phyloP scores from a whole-genome alignment of 2,329 filamentous ascomycete genomes.

The Coleophoma eucalyptorum region DNA sequence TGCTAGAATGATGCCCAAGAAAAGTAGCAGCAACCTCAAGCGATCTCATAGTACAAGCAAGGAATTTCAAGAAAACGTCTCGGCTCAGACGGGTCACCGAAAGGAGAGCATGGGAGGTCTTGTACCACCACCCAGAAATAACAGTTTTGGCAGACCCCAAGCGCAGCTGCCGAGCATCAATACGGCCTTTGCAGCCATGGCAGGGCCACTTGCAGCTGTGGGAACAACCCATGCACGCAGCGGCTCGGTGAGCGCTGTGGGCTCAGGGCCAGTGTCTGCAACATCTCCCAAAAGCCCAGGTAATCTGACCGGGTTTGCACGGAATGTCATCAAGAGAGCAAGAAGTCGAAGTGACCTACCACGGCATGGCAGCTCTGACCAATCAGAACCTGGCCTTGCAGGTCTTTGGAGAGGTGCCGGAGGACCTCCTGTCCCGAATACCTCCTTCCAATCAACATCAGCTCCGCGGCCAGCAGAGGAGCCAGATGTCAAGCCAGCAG shows the following conservation, averaged over 20 bases:
- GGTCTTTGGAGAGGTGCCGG: constrained; percentile 53
- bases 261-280: constrained; percentile 51
- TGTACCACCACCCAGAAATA: constrained; percentile 45
- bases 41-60: constrained; percentile 20
- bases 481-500: constrained; percentile 14
- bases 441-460: constrained; percentile 34
- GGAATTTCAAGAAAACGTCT: constrained; percentile 21
- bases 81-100: constrained; percentile 13
- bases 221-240: constrained; percentile 51
- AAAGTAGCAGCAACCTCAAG: constrained; percentile 27
- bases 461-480: constrained; percentile 29
- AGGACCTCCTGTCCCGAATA: constrained; percentile 52
- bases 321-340: constrained; percentile 41
- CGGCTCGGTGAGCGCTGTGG: constrained; percentile 53
- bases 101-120: constrained; percentile 33
- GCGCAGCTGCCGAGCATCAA: constrained; percentile 48
- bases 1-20: constrained; percentile 31
- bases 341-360: constrained; percentile 55
- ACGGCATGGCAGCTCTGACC: constrained; percentile 24
- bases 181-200: constrained; percentile 53
- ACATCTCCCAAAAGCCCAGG: constrained; percentile 44
- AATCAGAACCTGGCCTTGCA: constrained; percentile 36
- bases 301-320: constrained; percentile 29
- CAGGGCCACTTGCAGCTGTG: constrained; percentile 49
- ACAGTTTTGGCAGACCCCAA: constrained; percentile 46